Percentiles rank a stretch among this genome's conserved stretches.
These are phyloP conservation scores for Mycotypha africana DNA, from an alignment of 371 early-diverging fungal species.

Conservation along the genomic window DNA sequence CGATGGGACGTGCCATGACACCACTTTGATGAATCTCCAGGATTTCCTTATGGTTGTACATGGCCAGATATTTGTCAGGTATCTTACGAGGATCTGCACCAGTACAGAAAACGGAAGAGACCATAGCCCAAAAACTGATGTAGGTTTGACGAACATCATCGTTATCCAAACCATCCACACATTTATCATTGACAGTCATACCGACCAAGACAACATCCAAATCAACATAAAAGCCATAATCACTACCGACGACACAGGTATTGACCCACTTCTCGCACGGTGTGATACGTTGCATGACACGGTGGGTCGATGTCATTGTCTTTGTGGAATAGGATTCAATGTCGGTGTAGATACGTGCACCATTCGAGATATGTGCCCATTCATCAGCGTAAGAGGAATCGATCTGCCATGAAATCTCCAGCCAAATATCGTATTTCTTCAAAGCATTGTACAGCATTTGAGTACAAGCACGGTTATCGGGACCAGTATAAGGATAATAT, in stretches of 20 bases:
- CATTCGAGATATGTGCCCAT: conserved; percentile 32
- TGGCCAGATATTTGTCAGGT: conserved; percentile 30
- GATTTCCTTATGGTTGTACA: conserved; percentile 33
- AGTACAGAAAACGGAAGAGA: conserved; percentile 36
- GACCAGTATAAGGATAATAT: conserved; percentile 23
- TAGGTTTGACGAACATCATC: conserved; percentile 38
- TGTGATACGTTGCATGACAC: conserved; percentile 37
- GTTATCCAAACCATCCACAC: conserved; percentile 37
- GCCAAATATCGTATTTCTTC: conserved; percentile 23
- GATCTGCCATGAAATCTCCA: conserved; percentile 41
- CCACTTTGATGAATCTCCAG: conserved; percentile 38
- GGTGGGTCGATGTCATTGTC: conserved; percentile 38
- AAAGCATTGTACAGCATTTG: conserved; percentile 31
- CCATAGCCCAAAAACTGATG: conserved; percentile 40
- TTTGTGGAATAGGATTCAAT: conserved; percentile 38
- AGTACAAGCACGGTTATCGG: conserved; percentile 32
- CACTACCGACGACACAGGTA: conserved; percentile 17
- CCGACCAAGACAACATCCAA: conserved; percentile 39
- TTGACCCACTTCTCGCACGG: conserved; percentile 29
- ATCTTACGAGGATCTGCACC: conserved; percentile 37
- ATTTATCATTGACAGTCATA: conserved; percentile 34
- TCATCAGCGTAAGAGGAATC: conserved; percentile 30
- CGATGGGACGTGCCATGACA: conserved; percentile 37
- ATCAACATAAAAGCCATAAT: conserved; percentile 35
- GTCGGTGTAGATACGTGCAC: conserved; percentile 33